These are phyloP conservation scores for Botrytis galanthina DNA, from an alignment of 2,329 filamentous ascomycete species.

Conservation along the genomic window DNA sequence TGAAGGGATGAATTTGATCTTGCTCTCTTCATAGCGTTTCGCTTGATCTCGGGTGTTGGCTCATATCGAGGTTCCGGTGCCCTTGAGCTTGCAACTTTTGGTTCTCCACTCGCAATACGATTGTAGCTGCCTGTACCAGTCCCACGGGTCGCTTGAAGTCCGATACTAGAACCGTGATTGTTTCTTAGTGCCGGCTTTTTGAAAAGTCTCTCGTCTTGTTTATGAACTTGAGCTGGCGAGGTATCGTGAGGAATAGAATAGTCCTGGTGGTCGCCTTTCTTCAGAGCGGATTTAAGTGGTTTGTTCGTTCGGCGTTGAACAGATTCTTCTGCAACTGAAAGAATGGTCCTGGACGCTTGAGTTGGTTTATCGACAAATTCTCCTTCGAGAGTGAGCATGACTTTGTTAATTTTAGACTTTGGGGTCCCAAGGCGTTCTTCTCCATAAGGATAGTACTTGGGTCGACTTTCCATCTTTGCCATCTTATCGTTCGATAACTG, in stretches of 20 bases:
- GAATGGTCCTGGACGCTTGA: not conserved
- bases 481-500: not conserved
- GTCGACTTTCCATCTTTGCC: not conserved
- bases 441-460: conserved; percentile 5
- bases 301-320: conserved; percentile 7
- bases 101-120: conserved; percentile 12
- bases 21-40: conserved; percentile 21
- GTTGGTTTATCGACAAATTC: not conserved
- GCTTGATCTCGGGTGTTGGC: conserved; percentile 9
- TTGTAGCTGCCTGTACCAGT: conserved; percentile 12
- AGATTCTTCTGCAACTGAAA: conserved; percentile 15
- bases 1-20: conserved; percentile 6
- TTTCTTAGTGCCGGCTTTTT: not conserved
- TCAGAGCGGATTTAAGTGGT: conserved; percentile 23
- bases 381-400: not conserved
- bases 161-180: not conserved
- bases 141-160: conserved; percentile 1
- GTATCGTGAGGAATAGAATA: not conserved
- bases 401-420: not conserved
- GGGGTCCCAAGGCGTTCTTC: not conserved
- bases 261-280: conserved; percentile 8
- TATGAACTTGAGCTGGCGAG: not conserved
- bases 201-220: not conserved
- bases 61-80: not conserved
- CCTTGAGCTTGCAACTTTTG: not conserved